A percentile compares a stretch with the other conserved stretches of the same genome.
Conservation (phyloP, 805 yeast species). For the Komagataella pastoris region DNA sequence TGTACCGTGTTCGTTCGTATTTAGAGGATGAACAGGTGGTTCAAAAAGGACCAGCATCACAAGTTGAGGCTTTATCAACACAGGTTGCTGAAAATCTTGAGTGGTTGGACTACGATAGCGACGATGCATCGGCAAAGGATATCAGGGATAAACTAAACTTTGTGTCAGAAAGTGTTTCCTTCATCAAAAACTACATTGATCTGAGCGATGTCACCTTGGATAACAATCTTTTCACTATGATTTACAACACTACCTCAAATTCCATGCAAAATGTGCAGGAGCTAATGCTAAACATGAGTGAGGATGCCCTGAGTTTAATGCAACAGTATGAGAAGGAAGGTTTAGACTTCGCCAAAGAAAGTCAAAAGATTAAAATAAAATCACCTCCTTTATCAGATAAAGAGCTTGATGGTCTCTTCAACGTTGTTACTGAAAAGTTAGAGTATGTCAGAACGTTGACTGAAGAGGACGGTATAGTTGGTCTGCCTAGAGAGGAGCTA, state of each 20-base stretch:
- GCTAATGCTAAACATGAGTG: slow-evolving; percentile 28
- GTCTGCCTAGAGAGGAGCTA: slow-evolving; percentile 9
- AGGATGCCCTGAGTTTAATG: slow-evolving; percentile 28
- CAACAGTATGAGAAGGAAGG: slow-evolving; percentile 28
- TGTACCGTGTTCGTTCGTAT: slow-evolving; percentile 54
- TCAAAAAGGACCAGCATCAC: slow-evolving; percentile 24
- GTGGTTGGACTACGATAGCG: slow-evolving; percentile 71
- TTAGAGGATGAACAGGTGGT: slow-evolving; percentile 40
- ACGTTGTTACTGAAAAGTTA: slow-evolving; percentile 13
- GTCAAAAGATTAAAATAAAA: slow-evolving; percentile 24
- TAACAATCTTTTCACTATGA: slow-evolving; percentile 24
- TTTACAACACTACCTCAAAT: slow-evolving; percentile 28
- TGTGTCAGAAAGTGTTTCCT: slow-evolving; percentile 13
- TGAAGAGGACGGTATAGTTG: slow-evolving; percentile 9
- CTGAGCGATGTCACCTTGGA: slow-evolving; percentile 35
- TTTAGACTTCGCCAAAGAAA: slow-evolving; percentile 39
- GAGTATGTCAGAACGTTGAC: slow-evolving; percentile 15
- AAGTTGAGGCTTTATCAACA: slow-evolving; percentile 21
- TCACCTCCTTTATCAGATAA: slow-evolving; percentile 13
- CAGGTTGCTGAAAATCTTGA: slow-evolving; percentile 40
- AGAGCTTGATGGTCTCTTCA: slow-evolving; percentile 14
- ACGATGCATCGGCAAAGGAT: slow-evolving; percentile 26
- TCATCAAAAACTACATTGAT: slow-evolving; percentile 23
- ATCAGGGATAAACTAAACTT: slow-evolving; percentile 22
- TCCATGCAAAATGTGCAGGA: slow-evolving; percentile 29